Evolutionary conservation across 768 basidiomycete species (phyloP), one percentile per base, ranked within the genome.

Genomic region (Termitomyces bulborhizus): DNA sequence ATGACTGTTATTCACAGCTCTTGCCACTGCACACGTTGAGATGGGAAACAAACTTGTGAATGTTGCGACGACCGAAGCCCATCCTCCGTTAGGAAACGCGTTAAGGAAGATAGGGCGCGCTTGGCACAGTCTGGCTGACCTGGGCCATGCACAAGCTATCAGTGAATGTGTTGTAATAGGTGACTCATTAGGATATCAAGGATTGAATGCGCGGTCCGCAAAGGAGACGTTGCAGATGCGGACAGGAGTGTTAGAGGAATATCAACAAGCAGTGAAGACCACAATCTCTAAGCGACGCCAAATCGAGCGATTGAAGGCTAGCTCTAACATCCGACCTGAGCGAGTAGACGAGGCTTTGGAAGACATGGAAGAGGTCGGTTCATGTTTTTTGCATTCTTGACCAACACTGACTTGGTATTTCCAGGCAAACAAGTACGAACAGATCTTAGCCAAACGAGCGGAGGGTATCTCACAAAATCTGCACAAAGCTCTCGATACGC

Each of bases 171-270:
- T 98, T 29, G 87, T 98, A 42, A 72, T 99, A 27, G 95, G 94
- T n/a, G 97, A 99, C 70, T 88, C 93, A 0, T 74, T 98, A 51
- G 93, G 93, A 1, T 99, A 99, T 70, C 95, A 98, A 69, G 91
- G 94, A 18, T 78, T 95, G 73, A 98, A 99, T 65, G 93, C 97
- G n/a, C 81, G 89, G 44, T 92, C 95, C 18, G 97, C 97, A 1
- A 98, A 97, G 68, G 93, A 96, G 69, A 95, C 97, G 0, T 72
- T 98, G 8, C 80, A 85, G 51, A 92, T 94, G 76, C 86, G 97
- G 9, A 91, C 93, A 0, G 82, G 83, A 7, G 92, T 97, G 9
- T 73, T 98, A 57, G 96, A 98, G 65, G 97, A 98, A 68, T 92
- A 95, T 56, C 94, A 97, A 58, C 78, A 85, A 8, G 95, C 96